Evolutionary conservation across 495 filamentous ascomycete genomes (phyloP), one percentile per base, ranked within the genome.

Genomic region (Podospora anserina): DNA sequence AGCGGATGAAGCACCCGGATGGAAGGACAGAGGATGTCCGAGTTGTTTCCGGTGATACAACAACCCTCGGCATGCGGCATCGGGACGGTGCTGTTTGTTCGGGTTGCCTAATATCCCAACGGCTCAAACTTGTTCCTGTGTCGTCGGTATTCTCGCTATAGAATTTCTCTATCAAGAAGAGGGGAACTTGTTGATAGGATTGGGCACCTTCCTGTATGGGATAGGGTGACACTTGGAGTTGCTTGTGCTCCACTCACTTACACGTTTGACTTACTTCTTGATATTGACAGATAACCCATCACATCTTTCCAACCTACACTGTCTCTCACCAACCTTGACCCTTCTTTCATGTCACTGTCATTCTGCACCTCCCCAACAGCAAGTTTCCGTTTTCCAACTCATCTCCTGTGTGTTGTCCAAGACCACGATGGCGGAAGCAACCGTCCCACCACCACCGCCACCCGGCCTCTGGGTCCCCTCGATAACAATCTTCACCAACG

Each of bases 401-500:
- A 23, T 23, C 23, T 23, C 23, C 23, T 23, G 23, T 23, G 23
- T 23, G 23, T 23, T 23, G 23, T 23, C 23, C 23, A 23, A 23
- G 23, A 23, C 23, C 39, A 13, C 15, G 6, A 49, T 49, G 11
- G 39, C 57, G 39, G 64, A 23, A 19, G 23, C 66, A 18, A 70
- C 73, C 54, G 66, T 74, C 26, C 73, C 71, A 16, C 75, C 82
- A 30, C 82, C 82, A 39, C 71, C 75, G 32, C 71, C 75, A 34
- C 70, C 76, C n/a, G 82, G 80, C 53, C 66, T 82, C 69, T 84
- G 81, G 79, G 75, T 73, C 30, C 81, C 82, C 44, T 78, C 81
- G 64, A 69, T 84, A 2, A 84, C 82, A 66, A 83, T 87, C 74
- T 88, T 88, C 78, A 69, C 88, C 76, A 85, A 80, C 15, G 64